A percentile compares a stretch with the other conserved stretches of the same genome.
phyloP scores from a whole-genome alignment of 2,329 filamentous ascomycete species.

The Aspergillus ochraceoroseus region DNA sequence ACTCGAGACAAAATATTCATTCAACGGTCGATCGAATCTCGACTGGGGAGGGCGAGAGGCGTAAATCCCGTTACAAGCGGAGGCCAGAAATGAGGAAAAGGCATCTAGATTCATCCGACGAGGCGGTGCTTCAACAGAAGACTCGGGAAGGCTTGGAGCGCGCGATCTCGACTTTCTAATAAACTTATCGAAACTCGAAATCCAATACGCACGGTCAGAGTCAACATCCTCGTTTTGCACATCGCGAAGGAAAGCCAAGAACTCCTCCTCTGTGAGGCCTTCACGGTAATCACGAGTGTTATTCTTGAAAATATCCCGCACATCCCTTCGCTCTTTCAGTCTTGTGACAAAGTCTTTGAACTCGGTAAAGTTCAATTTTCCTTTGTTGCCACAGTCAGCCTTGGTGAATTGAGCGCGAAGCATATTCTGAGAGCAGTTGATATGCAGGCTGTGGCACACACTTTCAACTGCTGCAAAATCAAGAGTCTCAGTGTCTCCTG shows the following conservation, averaged over 20 bases:
- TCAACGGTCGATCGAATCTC: constrained; percentile 73
- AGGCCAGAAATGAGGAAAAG: constrained; percentile 72
- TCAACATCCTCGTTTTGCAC: constrained; percentile 73
- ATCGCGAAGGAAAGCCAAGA: constrained; percentile 67
- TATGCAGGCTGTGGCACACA: constrained; percentile 83
- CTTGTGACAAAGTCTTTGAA: constrained; percentile 79
- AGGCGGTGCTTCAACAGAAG: constrained; percentile 40
- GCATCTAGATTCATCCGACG: constrained; percentile 69
- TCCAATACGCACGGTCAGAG: constrained; percentile 61
- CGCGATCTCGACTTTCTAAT: constrained; percentile 55
- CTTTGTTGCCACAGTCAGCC: constrained; percentile 61
- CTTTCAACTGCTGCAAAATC: constrained; percentile 73
- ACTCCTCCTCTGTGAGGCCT: constrained; percentile 67
- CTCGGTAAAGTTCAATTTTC: constrained; percentile 68
- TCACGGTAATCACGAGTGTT: constrained; percentile 55
- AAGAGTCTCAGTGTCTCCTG: constrained; percentile 63
- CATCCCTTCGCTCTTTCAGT: constrained; percentile 78
- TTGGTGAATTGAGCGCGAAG: constrained; percentile 68
- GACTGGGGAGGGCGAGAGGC: constrained; percentile 57
- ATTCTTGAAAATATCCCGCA: constrained; percentile 66
- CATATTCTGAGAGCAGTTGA: constrained; percentile 75
- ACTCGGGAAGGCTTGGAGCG: constrained; percentile 44
- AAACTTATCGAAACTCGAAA: constrained; percentile 65
- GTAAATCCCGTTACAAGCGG: constrained; percentile 66
- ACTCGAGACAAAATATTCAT: constrained; percentile 97